These are phyloP conservation scores for Candida sojae DNA, from an alignment of 1,139 yeast species.

Conservation along the genomic window DNA sequence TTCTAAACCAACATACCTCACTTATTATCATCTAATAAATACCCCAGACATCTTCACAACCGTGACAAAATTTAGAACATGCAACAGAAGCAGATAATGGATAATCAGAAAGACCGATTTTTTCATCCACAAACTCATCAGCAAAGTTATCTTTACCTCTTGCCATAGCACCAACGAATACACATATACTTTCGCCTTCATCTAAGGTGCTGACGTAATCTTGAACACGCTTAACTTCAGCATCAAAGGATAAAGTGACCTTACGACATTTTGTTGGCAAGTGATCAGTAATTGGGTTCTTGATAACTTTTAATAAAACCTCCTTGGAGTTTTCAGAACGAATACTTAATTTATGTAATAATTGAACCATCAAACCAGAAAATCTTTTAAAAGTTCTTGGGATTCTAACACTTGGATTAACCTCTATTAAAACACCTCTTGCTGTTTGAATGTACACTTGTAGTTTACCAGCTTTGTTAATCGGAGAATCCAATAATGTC, in stretches of 20 bases:
- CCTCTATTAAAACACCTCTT: constrained; percentile 90
- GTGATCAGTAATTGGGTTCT: constrained; percentile 96
- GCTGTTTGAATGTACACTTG: constrained; percentile 97
- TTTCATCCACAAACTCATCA: constrained; percentile 94
- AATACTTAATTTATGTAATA: constrained; percentile 86
- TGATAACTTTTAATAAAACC: constrained; percentile 87
- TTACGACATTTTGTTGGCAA: constrained; percentile 95
- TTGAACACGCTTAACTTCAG: constrained; percentile 83
- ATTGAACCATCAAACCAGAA: constrained; percentile 96
- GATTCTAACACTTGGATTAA: constrained; percentile 93
- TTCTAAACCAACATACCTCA: too few relatives aligned
- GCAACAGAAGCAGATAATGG: constrained; percentile 98
- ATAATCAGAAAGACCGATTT: constrained; percentile 91
- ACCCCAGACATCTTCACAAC: constrained; percentile 97
- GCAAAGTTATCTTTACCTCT: constrained; percentile 97
- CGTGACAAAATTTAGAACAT: constrained; percentile 96
- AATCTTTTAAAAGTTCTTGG: constrained; percentile 98
- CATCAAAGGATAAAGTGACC: constrained; percentile 91
- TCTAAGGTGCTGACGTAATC: constrained; percentile 82
- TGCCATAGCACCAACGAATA: constrained; percentile 99
- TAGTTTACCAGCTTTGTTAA: constrained; percentile 93
- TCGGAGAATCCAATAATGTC: constrained; percentile 91
- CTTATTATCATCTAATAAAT: constrained; percentile 38
- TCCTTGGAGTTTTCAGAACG: constrained; percentile 95
- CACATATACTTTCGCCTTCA: constrained; percentile 92